These are phyloP conservation scores for Spencermartinsiella europaea DNA, from an alignment of 805 yeast genomes.

Conservation along the genomic window DNA sequence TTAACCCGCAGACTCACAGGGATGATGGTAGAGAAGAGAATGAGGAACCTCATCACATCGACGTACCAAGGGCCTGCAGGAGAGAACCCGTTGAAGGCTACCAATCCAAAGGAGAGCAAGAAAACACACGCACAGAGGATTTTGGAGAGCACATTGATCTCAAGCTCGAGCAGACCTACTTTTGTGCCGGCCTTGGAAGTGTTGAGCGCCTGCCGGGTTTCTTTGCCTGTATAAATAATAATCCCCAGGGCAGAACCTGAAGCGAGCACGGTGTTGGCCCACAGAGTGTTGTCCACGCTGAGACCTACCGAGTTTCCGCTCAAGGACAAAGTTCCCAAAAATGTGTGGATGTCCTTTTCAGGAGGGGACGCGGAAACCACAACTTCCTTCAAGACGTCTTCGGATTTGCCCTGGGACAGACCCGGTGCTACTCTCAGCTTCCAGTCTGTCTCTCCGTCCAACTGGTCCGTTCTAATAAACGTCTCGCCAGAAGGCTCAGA, in stretches of 20 bases:
- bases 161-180: conserved; percentile 83
- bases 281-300: conserved; percentile 83
- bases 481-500: conserved; percentile 79
- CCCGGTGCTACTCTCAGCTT: conserved; percentile 76
- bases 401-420: conserved; percentile 53
- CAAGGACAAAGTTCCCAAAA: conserved; percentile 66
- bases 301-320: conserved; percentile 48
- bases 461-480: conserved; percentile 92
- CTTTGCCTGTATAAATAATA: conserved; percentile 83
- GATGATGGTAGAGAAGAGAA: conserved; percentile 88
- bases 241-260: conserved; percentile 89
- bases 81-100: conserved; percentile 69
- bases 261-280: conserved; percentile 98
- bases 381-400: conserved; percentile 41
- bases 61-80: conserved; percentile 64
- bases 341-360: conserved; percentile 72
- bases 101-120: conserved; percentile 66
- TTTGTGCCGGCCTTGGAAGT: conserved; percentile 84
- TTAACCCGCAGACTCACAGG: conserved; percentile 95
- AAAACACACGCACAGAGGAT: conserved; percentile 85
- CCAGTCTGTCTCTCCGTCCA: conserved; percentile 99
- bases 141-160: conserved; percentile 83
- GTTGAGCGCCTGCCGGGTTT: conserved; percentile 93
- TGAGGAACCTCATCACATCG: conserved; percentile 83
- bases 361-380: conserved; percentile 75